A percentile compares a stretch with the other conserved stretches of the same genome.
Evolutionary conservation across 2,329 filamentous ascomycete genomes (phyloP).

Genomic region (Coniochaeta sp.): DNA sequence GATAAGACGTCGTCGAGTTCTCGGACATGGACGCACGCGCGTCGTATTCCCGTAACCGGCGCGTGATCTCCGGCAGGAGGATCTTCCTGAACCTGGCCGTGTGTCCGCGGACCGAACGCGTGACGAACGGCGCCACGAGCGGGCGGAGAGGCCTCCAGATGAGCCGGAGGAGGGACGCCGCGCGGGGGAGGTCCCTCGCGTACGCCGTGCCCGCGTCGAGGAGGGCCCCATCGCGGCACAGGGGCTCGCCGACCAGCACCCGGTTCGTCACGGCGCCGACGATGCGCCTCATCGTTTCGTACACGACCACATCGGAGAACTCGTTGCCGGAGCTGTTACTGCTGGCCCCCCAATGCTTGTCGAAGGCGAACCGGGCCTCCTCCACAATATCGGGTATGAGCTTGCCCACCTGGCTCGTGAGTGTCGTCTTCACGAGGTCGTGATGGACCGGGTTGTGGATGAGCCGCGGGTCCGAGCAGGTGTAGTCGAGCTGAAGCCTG

Average conservation of each 20-base stretch:
- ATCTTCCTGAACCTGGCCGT: conserved; percentile 15
- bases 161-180: conserved; percentile 13
- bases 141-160: too few species aligned
- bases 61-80: conserved; percentile 17
- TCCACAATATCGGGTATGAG: conserved; percentile 21
- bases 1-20: conserved; percentile 7
- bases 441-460: too few species aligned
- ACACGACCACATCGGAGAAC: conserved; percentile 14
- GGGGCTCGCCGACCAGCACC: conserved; percentile 21
- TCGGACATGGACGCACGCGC: conserved; percentile 14
- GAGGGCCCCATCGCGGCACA: conserved; percentile 19
- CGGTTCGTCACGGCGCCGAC: conserved; percentile 22
- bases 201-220: conserved; percentile 18
- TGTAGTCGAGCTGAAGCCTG: conserved; percentile 19
- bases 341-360: conserved; percentile 20
- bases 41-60: conserved; percentile 16
- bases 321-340: conserved; percentile 12
- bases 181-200: conserved; percentile 16
- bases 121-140: too few species aligned
- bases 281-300: conserved; percentile 17
- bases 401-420: conserved; percentile 23
- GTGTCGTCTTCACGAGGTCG: too few species aligned
- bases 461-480: too few species aligned
- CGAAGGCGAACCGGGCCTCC: conserved; percentile 18
- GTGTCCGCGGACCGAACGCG: too few species aligned